Base-by-base conservation (phyloP, 805 yeast genomes). In the Pichia californica region DNA sequence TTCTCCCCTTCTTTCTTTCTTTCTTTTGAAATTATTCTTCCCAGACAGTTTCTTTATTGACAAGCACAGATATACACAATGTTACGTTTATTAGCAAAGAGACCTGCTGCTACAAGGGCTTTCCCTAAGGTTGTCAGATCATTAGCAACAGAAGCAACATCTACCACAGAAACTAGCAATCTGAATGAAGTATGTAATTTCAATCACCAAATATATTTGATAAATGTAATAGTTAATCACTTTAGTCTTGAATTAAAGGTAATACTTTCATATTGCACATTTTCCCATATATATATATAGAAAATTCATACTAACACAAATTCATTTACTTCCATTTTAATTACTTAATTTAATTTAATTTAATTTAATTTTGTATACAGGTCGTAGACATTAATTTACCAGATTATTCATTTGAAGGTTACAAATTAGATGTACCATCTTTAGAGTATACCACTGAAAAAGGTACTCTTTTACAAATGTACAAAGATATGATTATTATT, bases 401-500 rank as follows among this genome's bases (percentile, higher is more conserved):
- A 49, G 88, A 81, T 41, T 66, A 76, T 44, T 81, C 95, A 8
- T 93, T 88, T 63, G 93, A 86, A 67, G 83, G 88, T 43, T 93
- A 88, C 74, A 71, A 82, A 68, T 64, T 93, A 53, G 81, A 76
- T 21, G 73, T 74, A 20, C 96, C 96, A 42, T 75, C 75, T 39
- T 70, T 84, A 59, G 67, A 71, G 41, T 83, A 84, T 64, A 82
- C 81, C 67, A 83, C 96, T 45, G 81, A 86, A 58, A 88, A 88
- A 76, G 74, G 77, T 40, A 76, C 81, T 44, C 69, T 93, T 57
- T 72, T 93, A 59, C 80, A 88, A 62, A 88, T 93, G 96, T 93
- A 89, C 79, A 85, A 88, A 71, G 95, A 91, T 64, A 89, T 93
- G 98, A 79, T 83, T 54, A 69, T 83, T 54, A 81, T 91, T 64